Base-by-base conservation (phyloP, 208 protist genomes). In the Wallacemonas sp. region DNA sequence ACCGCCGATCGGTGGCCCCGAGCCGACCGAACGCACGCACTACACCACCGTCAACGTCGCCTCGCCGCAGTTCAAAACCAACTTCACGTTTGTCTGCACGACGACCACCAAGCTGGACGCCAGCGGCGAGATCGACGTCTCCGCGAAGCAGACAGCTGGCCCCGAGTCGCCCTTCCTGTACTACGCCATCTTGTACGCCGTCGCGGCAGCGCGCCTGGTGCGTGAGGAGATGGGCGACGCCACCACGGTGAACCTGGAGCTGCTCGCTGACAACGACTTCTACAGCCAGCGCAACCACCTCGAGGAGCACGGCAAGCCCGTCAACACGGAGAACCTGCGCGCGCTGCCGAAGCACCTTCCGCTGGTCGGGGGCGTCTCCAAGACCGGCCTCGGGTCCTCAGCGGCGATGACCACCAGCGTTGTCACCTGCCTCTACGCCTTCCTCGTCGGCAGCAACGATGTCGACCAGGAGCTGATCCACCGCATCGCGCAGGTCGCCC, bases 301-400 rank as follows among this genome's bases (percentile, higher is more conserved):
- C 11, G 76, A 90, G 57, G n/a, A 24, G 19, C 54, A 83, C 27
- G 70, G 78, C 12, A 44, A 84, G 66, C 11, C 67, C 6, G 85
- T 95, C 19, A 89, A 56, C 52, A 70, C 67, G 39, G 73, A 60
- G 2, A 87, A 76, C 46, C 73, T 97, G 65, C 84, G 87, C 30
- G 27, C 39, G 14, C 49, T 96, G 39, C 89, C 87, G 23, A 60
- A 56, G 23, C 74, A 93, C 55, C 60, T 84, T 16, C 88, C 85
- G 38, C 80, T 94, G 16, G 78, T 94, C 27, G 85, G 92, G 1
- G 77, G 70, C 3, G 76, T 98, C 29, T 90, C 89, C 52, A 99
- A 99, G 78, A 99, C 97, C 17, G 97, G 97, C 17, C 70, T 99
- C 6, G 97, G 97, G 29, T 94, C 81, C 29, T 97, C 91, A 17